Evolutionary conservation across 2,329 filamentous ascomycete genomes (phyloP), one percentile per base, ranked within the genome.

Genomic region (Lasiodiplodia sp.): DNA sequence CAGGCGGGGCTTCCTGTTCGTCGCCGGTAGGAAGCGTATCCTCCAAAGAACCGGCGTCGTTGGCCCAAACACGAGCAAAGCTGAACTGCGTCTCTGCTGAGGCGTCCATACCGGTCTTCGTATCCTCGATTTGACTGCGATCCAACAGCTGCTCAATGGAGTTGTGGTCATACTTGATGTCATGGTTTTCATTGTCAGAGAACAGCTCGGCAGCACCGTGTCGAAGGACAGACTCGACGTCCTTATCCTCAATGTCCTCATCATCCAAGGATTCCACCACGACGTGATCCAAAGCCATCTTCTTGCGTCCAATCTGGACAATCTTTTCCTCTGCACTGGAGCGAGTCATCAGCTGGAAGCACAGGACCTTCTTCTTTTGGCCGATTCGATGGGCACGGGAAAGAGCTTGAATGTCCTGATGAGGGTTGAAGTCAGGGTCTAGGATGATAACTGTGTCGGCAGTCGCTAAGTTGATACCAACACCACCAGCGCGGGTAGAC

Each of bases 361-460:
- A 97, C 1, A 99, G 86, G 0, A 99, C 96, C 74, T 96, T 97
- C 72, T 96, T 94, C 79, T 94, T 93, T 80, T 99, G 96, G 0
- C 96, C 96, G 71, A 99, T 98, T 31, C 96, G 91, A 79, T 99
- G 96, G 21, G 95, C 96, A 72, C 96, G 90, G 37, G 95, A 97
- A 37, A 99, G 86, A 0, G 96, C 96, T 79, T 99, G 96, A 51
- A 99, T 92, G 75, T 99, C 96, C 79, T 99, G 96, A 76, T 99
- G 96, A 0, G 96, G 96, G 71, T 99, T 99, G 84, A 97, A 98
- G 76, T 99, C 96, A 0, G 93, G 93, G 74, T 99, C 94, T 72
- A 98, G 89, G 72, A 99, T 97, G 72, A 99, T 97, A 70, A 99
- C 96, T 0, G 96, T 99, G 76, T 99, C 96, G 2, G 96, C 96